phyloP scores from a whole-genome alignment of 805 yeast genomes.

The Starmerella gropengiesseri region DNA sequence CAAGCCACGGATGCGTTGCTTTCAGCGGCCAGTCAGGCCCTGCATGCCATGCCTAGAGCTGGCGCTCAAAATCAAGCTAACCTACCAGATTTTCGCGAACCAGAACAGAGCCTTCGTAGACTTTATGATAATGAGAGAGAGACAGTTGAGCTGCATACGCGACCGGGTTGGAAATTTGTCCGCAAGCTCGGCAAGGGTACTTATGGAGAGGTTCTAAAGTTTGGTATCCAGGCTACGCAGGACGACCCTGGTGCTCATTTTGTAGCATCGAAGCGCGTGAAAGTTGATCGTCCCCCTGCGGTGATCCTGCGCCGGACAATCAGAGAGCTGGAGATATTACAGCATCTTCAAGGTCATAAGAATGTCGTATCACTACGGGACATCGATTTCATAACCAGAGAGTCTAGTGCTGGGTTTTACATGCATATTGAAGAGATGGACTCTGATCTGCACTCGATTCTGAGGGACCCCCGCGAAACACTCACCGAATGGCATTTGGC shows the following conservation, averaged over 20 bases:
- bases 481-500: conserved; percentile 78
- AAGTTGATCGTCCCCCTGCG: conserved; percentile 55
- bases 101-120: too few species aligned
- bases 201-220: conserved; percentile 25
- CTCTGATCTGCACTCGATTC: conserved; percentile 70
- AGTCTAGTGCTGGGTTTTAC: conserved; percentile 76
- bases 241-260: neutral
- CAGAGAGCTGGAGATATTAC: conserved; percentile 72
- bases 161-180: conserved; percentile 17
- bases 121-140: too few species aligned
- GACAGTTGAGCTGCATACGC: conserved; percentile 16
- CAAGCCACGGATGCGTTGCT: too few species aligned
- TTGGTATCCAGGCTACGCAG: conserved; percentile 1
- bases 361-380: conserved; percentile 69
- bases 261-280: conserved; percentile 68
- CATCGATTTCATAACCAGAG: conserved; percentile 52
- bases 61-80: too few species aligned
- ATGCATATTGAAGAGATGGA: conserved; percentile 81
- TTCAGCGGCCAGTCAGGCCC: too few species aligned
- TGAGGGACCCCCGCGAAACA: conserved; percentile 45
- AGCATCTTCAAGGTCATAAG: conserved; percentile 73
- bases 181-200: conserved; percentile 22
- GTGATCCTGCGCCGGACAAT: conserved; percentile 67
- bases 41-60: too few species aligned
- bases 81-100: too few species aligned